Conservation (phyloP, 1,284 basidiomycete species). For the Naganishia liquefaciens region DNA sequence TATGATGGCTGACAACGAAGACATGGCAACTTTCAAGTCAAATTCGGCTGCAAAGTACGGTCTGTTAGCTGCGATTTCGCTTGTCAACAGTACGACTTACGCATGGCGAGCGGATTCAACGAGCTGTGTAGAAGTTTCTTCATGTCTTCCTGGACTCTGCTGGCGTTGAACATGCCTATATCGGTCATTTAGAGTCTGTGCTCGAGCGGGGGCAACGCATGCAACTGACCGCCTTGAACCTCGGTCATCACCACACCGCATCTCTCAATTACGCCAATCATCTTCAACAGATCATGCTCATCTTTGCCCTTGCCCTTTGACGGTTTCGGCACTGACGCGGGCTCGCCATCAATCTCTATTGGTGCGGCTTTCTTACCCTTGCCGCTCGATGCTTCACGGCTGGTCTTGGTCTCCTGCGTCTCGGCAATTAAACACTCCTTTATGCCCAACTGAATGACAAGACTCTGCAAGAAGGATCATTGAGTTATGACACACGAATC, state of each 20-base stretch:
- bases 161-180: conserved; percentile 77
- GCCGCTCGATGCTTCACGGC: conserved; percentile 5
- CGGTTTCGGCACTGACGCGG: conserved; percentile 2
- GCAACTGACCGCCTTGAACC: conserved; percentile 69
- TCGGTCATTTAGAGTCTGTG: neutral
- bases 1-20: conserved; percentile 77
- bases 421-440: conserved; percentile 78
- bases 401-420: conserved; percentile 23
- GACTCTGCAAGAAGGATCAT: conserved; percentile 61
- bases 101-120: conserved; percentile 55
- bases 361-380: conserved; percentile 22
- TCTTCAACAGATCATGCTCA: conserved; percentile 82
- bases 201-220: too few species aligned
- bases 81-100: conserved; percentile 45
- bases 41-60: conserved; percentile 65
- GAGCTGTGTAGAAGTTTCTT: conserved; percentile 68
- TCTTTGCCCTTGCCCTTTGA: conserved; percentile 36
- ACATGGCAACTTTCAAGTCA: conserved; percentile 73
- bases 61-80: neutral
- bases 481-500: conserved; percentile 5
- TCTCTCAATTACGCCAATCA: conserved; percentile 79
- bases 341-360: conserved; percentile 28
- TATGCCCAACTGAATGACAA: conserved; percentile 92
- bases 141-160: conserved; percentile 82
- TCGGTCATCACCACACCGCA: conserved; percentile 90